Conservation (phyloP, 192 early-diverging fungal genomes). For the Entophlyctis luteolus region DNA sequence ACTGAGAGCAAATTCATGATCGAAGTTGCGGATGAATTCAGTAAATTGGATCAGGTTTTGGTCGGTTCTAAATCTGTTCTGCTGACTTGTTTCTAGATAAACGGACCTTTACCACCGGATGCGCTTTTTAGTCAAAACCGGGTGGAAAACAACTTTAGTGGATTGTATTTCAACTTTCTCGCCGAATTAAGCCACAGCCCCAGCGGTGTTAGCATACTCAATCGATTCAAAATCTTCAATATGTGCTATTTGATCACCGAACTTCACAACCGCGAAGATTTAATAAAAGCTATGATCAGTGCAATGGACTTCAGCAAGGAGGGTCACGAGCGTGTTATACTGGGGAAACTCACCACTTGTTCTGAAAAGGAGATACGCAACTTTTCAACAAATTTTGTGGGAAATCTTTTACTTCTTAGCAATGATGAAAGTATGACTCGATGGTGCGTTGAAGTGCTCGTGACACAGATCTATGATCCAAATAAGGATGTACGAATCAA, state of each 20-base stretch:
- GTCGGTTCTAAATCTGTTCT: background rate
- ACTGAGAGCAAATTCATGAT: conserved; percentile 64
- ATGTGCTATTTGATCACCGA: conserved; percentile 76
- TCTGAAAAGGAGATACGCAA: conserved; percentile 76
- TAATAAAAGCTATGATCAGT: conserved; percentile 68
- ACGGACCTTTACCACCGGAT: conserved; percentile 8
- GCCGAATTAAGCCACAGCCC: conserved; percentile 58
- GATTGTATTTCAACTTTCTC: conserved; percentile 76
- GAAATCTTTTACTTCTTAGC: conserved; percentile 53
- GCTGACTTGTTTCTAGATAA: conserved; percentile 1
- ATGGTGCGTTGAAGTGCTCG: conserved; percentile 68
- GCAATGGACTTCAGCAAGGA: conserved; percentile 74
- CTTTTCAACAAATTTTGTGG: conserved; percentile 69
- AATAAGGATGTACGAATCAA: conserved; percentile 65
- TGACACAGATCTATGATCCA: conserved; percentile 58
- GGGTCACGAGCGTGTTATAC: conserved; percentile 71
- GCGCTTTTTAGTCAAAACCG: conserved; percentile 68
- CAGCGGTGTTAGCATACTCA: conserved; percentile 51
- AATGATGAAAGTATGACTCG: conserved; percentile 59
- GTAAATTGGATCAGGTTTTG: conserved; percentile 63
- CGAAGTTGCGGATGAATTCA: conserved; percentile 70
- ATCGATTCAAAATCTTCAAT: conserved; percentile 70
- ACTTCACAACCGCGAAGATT: conserved; percentile 70
- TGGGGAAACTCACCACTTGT: conserved; percentile 82
- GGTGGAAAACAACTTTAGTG: conserved; percentile 67